Evolutionary conservation across 2,329 filamentous ascomycete genomes (phyloP).

Genomic region (Tolypocladium endophyticum): DNA sequence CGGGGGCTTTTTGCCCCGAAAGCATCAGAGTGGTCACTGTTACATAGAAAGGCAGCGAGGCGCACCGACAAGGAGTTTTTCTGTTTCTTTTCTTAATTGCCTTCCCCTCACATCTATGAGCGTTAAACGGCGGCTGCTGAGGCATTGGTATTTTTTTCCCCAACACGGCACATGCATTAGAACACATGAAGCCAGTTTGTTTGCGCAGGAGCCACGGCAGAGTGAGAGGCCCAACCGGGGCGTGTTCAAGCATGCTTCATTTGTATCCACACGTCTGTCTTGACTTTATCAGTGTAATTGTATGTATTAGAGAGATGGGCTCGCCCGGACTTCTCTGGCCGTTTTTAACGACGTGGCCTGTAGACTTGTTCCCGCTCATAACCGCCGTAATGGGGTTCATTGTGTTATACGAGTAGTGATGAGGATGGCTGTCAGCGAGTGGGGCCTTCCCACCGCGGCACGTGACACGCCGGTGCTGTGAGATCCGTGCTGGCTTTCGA

Average conservation of each 20-base stretch:
- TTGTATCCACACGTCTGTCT: background rate
- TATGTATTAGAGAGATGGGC: background rate
- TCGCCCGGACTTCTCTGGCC: background rate
- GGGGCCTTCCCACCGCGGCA: background rate
- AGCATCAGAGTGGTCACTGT: constrained; percentile 8
- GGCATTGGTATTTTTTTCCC: background rate
- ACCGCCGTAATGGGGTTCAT: background rate
- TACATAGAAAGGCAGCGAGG: constrained; percentile 20
- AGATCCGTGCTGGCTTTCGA: background rate
- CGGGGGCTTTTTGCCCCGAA: background rate
- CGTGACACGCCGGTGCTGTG: background rate
- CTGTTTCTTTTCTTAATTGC: constrained; percentile 1
- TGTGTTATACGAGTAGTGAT: too few relatives aligned
- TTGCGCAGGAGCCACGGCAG: background rate
- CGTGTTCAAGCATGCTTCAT: background rate
- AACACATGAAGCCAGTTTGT: background rate
- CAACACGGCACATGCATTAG: background rate
- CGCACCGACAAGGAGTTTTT: constrained; percentile 18
- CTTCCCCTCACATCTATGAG: background rate
- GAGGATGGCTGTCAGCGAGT: background rate
- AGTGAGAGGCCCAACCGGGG: background rate
- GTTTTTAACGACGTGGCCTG: background rate
- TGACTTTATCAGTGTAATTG: background rate
- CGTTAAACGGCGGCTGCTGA: background rate
- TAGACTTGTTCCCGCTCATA: background rate